Evolutionary conservation across 495 filamentous ascomycete genomes (phyloP).

Genomic region (Penicillium bialowiezense): DNA sequence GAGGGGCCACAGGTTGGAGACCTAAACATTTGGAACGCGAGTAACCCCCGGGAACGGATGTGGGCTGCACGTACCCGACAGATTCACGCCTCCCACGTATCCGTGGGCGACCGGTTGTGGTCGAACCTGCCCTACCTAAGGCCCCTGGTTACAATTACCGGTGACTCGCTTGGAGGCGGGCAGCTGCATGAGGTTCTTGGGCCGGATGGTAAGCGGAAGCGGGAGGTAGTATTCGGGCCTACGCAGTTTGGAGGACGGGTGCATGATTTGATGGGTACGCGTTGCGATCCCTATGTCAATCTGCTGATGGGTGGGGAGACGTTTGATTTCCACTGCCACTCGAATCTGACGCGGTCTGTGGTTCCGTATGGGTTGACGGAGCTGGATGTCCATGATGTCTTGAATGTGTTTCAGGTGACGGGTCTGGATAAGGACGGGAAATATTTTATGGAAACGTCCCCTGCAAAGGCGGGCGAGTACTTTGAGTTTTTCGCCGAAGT

Average conservation of each 20-base stretch:
- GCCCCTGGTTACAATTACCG: constrained; percentile 68
- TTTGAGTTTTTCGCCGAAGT: constrained; percentile 79
- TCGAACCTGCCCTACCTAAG: constrained; percentile 72
- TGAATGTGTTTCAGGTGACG: constrained; percentile 81
- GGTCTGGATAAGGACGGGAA: constrained; percentile 66
- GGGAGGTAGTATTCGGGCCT: constrained; percentile 36
- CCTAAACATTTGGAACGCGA: constrained; percentile 74
- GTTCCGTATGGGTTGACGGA: constrained; percentile 65
- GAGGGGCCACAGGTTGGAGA: constrained; percentile 78
- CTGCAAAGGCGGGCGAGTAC: constrained; percentile 61
- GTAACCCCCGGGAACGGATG: constrained; percentile 74
- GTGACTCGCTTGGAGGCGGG: constrained; percentile 61
- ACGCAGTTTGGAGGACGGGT: constrained; percentile 52
- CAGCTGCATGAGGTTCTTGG: constrained; percentile 48
- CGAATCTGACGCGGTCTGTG: constrained; percentile 72
- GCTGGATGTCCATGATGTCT: constrained; percentile 73
- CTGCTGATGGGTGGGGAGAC: constrained; percentile 63
- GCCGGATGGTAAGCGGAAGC: constrained; percentile 32
- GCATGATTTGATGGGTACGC: constrained; percentile 74
- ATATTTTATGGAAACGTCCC: constrained; percentile 77
- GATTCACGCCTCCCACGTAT: constrained; percentile 70
- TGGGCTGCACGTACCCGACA: constrained; percentile 79
- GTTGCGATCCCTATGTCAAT: constrained; percentile 76
- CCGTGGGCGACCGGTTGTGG: constrained; percentile 69
- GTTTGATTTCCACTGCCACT: constrained; percentile 81